Base-by-base conservation (phyloP, 1,284 basidiomycete species). In the Fistulinella cinereoalba region DNA sequence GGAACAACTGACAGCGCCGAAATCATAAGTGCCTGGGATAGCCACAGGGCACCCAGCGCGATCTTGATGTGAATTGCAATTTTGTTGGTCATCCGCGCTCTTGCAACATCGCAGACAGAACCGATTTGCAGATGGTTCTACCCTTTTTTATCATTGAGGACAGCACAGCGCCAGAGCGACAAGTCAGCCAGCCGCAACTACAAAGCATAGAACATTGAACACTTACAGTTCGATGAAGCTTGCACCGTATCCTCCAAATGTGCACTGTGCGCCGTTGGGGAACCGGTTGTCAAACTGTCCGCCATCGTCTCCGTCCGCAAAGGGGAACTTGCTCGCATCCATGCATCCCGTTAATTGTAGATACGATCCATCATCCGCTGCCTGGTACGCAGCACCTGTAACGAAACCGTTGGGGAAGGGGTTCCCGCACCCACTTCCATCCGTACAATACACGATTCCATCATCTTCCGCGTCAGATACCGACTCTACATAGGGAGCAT, bases 331-430 rank as follows among this genome's bases (percentile, higher is more conserved):
- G 48, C 54, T 66, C 28, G 64, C 33, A 44, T 79, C 66, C 46
- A 77, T 54, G 51, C 76, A 78, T n/a, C 77, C 75, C 3, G 75
- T 79, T 24, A 79, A 60, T 76, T 76, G 76, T 21, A 76, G 64
- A 53, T 67, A 77, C 4, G 71, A 64, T 25, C 65, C 67, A 48
- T 77, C 74, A 2, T 56, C 58, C 2, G 75, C 66, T 16, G 47
- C 50, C n/a, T 50, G 41, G 43, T 74, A 57, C 2, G 67, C 62
- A 8, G 73, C 68, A 3, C 72, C 75, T 16, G 60, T 66, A 44
- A 77, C 68, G 53, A 78, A 73, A 15, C 71, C 73, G 0, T 61
- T 56, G 3, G 65, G 58, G 41, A 77, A 64, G 16, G 51, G 36
- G 25, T 60, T 61, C 16, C 46, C 44, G 46, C 73, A 72, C 5